A percentile compares a stretch with the other conserved stretches of the same genome.
These are phyloP conservation scores for Boletus sp. DNA, from an alignment of 768 basidiomycete species.

Conservation along the genomic window DNA sequence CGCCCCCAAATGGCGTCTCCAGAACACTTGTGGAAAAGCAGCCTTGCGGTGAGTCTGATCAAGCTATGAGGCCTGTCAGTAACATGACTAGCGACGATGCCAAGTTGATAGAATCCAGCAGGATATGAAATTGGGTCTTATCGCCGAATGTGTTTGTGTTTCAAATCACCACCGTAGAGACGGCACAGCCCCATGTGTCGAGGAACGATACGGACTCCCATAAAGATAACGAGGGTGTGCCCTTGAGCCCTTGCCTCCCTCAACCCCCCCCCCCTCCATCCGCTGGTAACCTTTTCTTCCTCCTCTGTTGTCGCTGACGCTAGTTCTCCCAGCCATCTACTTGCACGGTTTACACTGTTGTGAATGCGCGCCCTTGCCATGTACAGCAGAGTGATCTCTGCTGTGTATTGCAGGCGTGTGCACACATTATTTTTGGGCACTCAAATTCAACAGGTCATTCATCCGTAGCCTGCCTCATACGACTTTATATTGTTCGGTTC, in stretches of 20 bases:
- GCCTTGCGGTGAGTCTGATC: no score
- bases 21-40: no score
- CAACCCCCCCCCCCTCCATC: neutral
- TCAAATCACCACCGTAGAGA: no score
- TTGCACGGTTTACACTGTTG: conserved; percentile 12
- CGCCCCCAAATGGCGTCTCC: no score
- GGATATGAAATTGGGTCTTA: no score
- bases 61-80: no score
- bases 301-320: neutral
- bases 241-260: neutral
- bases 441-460: neutral
- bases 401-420: conserved; percentile 27
- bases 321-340: neutral
- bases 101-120: no score
- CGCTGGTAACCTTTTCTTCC: neutral
- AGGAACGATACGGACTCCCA: neutral
- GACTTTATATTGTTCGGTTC: neutral
- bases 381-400: conserved; percentile 21
- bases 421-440: conserved; percentile 11
- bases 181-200: neutral
- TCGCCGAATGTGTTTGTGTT: no score
- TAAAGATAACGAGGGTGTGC: neutral
- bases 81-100: no score
- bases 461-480: neutral
- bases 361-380: conserved; percentile 26